Evolutionary conservation across 1,139 yeast species (phyloP), one percentile per base, ranked within the genome.

Genomic region (Zhuliangozyma parablackwelliae): DNA sequence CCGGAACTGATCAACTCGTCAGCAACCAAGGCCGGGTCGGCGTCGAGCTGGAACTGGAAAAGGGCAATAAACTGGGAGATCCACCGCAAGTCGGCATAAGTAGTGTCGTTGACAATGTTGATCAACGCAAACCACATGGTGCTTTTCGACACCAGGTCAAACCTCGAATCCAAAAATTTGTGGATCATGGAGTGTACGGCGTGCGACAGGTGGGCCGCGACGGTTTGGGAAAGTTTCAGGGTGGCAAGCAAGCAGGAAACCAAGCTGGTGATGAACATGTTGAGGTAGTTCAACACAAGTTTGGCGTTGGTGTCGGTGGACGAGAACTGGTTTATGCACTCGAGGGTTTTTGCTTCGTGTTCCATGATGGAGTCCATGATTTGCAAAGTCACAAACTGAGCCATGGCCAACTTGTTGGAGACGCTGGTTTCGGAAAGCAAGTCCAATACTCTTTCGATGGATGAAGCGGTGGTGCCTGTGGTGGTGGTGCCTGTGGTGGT

Each of bases 61-160:
- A 59, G 35, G 2, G 46, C 44, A 10, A 49, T 50, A 30, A 61
- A 56, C 0, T 48, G 33, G 2, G 46, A 41, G 21, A 54, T 54
- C 28, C 43, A 45, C 21, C 54, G 36, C 26, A 63, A 39, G 36
- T 63, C 63, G 9, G 55, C 43, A 35, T 56, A 59, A 39, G 69
- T 63, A 6, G 56, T 45, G 33, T 63, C 68, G 36, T 60, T 59
- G 4, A 59, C 59, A 25, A 51, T 50, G 33, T 62, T 59, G 28
- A 63, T 45, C 30, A 64, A 45, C 20, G 54, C 43, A 3, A 63
- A 49, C 67, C 68, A 63, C 2, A 51, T 40, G 30, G 54, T 27
- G 42, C 26, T 41, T 37, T 26, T 41, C 7, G 25, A 35, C 7
- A 35, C 16, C 11, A 35, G 29, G 21, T 32, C 33, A 26, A 30